Conservation (phyloP, 2,329 filamentous ascomycete genomes). For the Colletotrichum higginsianum region DNA sequence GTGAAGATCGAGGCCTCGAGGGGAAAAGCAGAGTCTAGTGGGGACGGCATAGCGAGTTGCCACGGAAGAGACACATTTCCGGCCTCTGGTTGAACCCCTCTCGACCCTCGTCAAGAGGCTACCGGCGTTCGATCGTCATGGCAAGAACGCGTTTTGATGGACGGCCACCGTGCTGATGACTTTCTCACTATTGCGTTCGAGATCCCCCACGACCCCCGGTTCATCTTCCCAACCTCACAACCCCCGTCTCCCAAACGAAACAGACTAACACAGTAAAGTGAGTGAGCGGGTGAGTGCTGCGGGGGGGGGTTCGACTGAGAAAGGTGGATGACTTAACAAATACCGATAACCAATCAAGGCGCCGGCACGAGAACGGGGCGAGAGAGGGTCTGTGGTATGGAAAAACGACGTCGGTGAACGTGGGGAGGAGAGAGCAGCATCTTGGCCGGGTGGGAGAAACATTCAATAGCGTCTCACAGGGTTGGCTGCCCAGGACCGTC, state of each 20-base stretch:
- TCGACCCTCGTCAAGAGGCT: no score
- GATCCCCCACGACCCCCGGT: constrained; percentile 8
- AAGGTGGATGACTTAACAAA: background rate
- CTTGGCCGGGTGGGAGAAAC: background rate
- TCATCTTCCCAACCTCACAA: background rate
- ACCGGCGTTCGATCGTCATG: constrained; percentile 1
- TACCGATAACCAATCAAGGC: background rate
- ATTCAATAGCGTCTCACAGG: constrained; percentile 26
- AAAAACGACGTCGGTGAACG: background rate
- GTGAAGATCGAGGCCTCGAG: constrained; percentile 8
- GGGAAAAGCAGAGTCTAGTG: constrained; percentile 11
- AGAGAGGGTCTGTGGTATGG: background rate
- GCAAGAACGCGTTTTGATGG: constrained; percentile 18
- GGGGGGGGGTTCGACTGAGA: background rate
- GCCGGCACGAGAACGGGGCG: background rate
- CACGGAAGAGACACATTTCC: constrained; percentile 15
- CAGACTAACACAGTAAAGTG: no score
- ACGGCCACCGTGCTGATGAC: background rate
- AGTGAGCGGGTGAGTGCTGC: background rate
- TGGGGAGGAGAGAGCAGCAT: constrained; percentile 2
- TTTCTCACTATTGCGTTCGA: constrained; percentile 17
- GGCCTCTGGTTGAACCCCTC: background rate
- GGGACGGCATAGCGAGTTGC: constrained; percentile 21
- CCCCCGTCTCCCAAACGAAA: no score
- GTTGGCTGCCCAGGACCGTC: constrained; percentile 7